These are phyloP conservation scores for Spathaspora arborariae DNA, from an alignment of 805 yeast species.

Conservation along the genomic window DNA sequence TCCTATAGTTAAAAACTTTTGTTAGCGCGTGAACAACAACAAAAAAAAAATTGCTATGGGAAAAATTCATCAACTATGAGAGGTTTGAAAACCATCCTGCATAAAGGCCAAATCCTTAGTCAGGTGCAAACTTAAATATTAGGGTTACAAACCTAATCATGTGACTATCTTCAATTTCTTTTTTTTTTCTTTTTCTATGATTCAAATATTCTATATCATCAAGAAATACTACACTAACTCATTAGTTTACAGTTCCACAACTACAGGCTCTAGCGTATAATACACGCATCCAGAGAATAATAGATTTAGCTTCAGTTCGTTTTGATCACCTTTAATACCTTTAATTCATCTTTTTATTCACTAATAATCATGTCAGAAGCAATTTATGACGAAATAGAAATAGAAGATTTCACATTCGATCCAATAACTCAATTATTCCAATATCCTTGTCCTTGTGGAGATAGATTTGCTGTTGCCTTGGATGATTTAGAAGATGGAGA, in stretches of 20 bases:
- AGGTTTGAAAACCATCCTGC: background rate
- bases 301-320: no score
- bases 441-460: slow-evolving; percentile 99
- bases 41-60: background rate
- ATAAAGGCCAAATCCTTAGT: background rate
- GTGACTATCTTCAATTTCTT: background rate
- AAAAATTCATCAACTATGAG: background rate
- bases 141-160: slow-evolving; percentile 5
- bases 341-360: background rate
- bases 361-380: slow-evolving; percentile 32
- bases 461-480: slow-evolving; percentile 78
- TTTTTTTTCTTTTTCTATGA: background rate
- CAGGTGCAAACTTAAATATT: background rate
- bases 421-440: slow-evolving; percentile 76
- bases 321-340: no score
- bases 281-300: no score
- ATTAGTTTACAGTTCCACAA: no score
- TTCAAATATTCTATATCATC: no score
- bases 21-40: background rate
- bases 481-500: slow-evolving; percentile 90
- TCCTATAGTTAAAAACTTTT: background rate
- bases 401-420: slow-evolving; percentile 93
- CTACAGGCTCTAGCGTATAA: no score
- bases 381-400: slow-evolving; percentile 90
- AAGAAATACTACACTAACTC: no score